These are phyloP conservation scores for Prunus campanulata DNA, from an alignment of 306 rosid genomes.

Conservation along the genomic window DNA sequence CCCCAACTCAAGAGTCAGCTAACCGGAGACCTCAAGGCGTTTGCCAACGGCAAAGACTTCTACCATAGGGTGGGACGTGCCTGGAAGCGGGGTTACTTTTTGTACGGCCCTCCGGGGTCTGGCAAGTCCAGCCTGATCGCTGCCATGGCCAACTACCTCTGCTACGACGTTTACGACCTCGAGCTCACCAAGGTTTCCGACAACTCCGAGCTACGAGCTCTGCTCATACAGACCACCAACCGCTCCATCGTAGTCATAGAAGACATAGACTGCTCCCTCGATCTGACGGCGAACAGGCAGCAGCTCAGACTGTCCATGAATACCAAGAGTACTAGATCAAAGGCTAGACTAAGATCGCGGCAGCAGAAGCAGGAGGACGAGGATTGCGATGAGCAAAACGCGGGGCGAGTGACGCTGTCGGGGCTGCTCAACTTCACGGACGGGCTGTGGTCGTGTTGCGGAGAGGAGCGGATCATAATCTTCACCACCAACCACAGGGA, in stretches of 20 bases:
- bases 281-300: slow-evolving; percentile 65
- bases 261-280: slow-evolving; percentile 80
- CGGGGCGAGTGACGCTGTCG: slow-evolving; percentile 63
- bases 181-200: slow-evolving; percentile 80
- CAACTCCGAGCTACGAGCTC: slow-evolving; percentile 73
- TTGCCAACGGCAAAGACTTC: slow-evolving; percentile 62
- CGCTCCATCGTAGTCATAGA: slow-evolving; percentile 82
- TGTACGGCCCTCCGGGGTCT: slow-evolving; percentile 84
- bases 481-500: slow-evolving; percentile 75
- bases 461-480: slow-evolving; percentile 77
- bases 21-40: slow-evolving; percentile 56
- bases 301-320: neutral
- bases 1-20: slow-evolving; percentile 64
- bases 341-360: neutral
- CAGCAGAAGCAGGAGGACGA: neutral
- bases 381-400: slow-evolving; percentile 33
- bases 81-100: slow-evolving; percentile 85
- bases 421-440: slow-evolving; percentile 83
- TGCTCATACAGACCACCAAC: slow-evolving; percentile 78
- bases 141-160: slow-evolving; percentile 81
- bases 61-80: slow-evolving; percentile 82
- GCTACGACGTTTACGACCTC: slow-evolving; percentile 82
- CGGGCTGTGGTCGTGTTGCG: slow-evolving; percentile 86
- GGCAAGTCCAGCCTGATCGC: slow-evolving; percentile 89
- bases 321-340: neutral